Evolutionary conservation across 164 flowering plant species (phyloP).

Genomic region (Macadamia tetraphylla): DNA sequence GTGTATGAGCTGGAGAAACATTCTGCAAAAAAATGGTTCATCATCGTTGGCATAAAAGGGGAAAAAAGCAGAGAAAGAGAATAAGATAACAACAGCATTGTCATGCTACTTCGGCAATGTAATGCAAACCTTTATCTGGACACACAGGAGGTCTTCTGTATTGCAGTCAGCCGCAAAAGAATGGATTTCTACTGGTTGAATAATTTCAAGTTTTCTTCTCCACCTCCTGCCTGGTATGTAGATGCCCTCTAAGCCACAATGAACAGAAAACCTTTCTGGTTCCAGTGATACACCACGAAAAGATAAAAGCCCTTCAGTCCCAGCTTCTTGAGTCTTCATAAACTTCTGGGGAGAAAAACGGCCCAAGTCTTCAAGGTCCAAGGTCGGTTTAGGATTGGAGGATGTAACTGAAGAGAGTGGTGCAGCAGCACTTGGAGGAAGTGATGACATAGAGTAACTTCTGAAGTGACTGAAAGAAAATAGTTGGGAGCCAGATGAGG

Average conservation of each 20-base stretch:
- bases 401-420: slow-evolving; percentile 36
- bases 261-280: slow-evolving; percentile 85
- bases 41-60: neutral
- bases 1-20: slow-evolving; percentile 70
- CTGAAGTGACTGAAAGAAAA: slow-evolving; percentile 84
- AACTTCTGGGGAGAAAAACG: slow-evolving; percentile 42
- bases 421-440: slow-evolving; percentile 54
- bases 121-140: slow-evolving; percentile 28
- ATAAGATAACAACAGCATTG: neutral
- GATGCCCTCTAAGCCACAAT: slow-evolving; percentile 91
- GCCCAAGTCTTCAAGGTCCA: slow-evolving; percentile 75
- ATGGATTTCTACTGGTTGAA: slow-evolving; percentile 83
- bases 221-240: slow-evolving; percentile 90
- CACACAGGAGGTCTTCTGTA: slow-evolving; percentile 92
- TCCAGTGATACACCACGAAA: slow-evolving; percentile 83
- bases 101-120: too few relatives aligned
- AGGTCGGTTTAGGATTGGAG: slow-evolving; percentile 45
- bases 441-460: slow-evolving; percentile 95
- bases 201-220: slow-evolving; percentile 84
- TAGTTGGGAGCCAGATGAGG: slow-evolving; percentile 74
- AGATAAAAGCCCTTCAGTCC: slow-evolving; percentile 60
- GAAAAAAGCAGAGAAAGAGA: neutral
- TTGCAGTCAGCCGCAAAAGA: slow-evolving; percentile 89
- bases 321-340: slow-evolving; percentile 40
- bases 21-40: slow-evolving; percentile 50